phyloP scores from a whole-genome alignment of 176 grass and related monocot species.

The Oryza meridionalis region DNA sequence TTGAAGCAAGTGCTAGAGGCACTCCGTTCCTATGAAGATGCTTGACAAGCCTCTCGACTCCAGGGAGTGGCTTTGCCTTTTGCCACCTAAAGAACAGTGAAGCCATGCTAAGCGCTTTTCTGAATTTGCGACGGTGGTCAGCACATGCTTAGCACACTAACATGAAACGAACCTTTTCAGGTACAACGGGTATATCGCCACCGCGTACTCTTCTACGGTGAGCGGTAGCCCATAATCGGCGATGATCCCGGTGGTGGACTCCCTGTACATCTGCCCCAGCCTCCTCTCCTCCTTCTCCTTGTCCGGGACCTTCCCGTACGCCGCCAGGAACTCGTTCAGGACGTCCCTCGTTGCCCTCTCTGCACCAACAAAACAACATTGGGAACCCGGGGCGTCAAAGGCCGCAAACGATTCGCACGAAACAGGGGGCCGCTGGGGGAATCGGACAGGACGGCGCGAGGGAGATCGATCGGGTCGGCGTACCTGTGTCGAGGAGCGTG shows the following conservation, averaged over 20 bases:
- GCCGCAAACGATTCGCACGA: neutral
- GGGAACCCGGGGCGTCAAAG: neutral
- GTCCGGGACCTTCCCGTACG: conserved; percentile 69
- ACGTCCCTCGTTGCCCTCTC: conserved; percentile 71
- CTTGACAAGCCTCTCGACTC: conserved; percentile 70
- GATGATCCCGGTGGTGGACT: conserved; percentile 69
- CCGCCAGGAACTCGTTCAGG: conserved; percentile 65
- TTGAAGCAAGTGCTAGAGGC: conserved; percentile 83
- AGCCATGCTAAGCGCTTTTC: neutral
- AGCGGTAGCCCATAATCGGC: conserved; percentile 73
- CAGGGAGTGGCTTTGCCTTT: conserved; percentile 64
- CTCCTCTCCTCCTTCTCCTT: conserved; percentile 61
- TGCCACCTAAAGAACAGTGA: conserved; percentile 61
- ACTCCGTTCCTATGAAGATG: conserved; percentile 75
- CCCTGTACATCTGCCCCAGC: conserved; percentile 77
- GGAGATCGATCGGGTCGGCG: neutral
- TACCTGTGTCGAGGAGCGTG: conserved; percentile 78
- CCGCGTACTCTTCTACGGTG: conserved; percentile 61
- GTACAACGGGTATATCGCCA: conserved; percentile 77
- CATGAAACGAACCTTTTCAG: conserved; percentile 53
- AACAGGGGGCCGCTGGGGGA: neutral
- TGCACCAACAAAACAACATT: conserved; percentile 32
- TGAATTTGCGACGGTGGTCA: neutral
- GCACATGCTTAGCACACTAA: neutral
- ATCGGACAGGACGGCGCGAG: neutral